Percentiles rank a stretch among this genome's conserved stretches.
Conservation (phyloP, 768 basidiomycete species). For the Epithele typhae region DNA sequence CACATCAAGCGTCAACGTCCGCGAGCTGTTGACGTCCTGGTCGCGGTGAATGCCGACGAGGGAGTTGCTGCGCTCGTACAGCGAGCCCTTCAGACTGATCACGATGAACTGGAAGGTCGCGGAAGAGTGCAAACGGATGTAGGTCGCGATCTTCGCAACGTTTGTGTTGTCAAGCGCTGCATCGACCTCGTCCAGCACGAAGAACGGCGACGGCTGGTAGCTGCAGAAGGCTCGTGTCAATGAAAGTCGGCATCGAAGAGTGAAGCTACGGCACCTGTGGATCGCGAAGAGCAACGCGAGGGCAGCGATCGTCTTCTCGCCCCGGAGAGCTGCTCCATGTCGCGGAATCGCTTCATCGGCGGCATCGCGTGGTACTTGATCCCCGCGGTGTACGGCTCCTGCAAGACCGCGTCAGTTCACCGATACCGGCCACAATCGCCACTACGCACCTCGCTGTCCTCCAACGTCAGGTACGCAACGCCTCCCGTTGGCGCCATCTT, state of each 20-base stretch:
- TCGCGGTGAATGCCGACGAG: constrained; percentile 94
- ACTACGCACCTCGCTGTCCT: constrained; percentile 79
- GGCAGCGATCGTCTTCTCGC: constrained; percentile 98
- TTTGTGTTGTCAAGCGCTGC: constrained; percentile 99
- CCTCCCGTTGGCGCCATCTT: constrained; percentile 93
- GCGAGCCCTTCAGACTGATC: constrained; percentile 91
- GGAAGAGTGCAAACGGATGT: constrained; percentile 82
- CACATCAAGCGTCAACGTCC: constrained; percentile 89
- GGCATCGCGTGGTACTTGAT: constrained; percentile 99
- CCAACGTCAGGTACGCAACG: constrained; percentile 92
- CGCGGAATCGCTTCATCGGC: constrained; percentile 97
- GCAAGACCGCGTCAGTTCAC: constrained; percentile 4
- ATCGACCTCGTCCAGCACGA: constrained; percentile 98
- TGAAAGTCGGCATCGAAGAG: neutral
- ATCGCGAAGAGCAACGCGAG: constrained; percentile 96
- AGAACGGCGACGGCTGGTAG: constrained; percentile 96
- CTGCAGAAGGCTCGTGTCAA: constrained; percentile 32
- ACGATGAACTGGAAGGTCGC: constrained; percentile 92
- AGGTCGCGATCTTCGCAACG: constrained; percentile 91
- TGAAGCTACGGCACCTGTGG: constrained; percentile 60
- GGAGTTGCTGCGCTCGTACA: constrained; percentile 88
- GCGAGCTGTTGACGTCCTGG: constrained; percentile 89
- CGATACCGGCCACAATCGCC: neutral
- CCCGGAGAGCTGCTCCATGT: constrained; percentile 99
- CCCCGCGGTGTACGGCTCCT: constrained; percentile 84